phyloP scores from a whole-genome alignment of 176 grass and related monocot genomes.

The Leersia perrieri region DNA sequence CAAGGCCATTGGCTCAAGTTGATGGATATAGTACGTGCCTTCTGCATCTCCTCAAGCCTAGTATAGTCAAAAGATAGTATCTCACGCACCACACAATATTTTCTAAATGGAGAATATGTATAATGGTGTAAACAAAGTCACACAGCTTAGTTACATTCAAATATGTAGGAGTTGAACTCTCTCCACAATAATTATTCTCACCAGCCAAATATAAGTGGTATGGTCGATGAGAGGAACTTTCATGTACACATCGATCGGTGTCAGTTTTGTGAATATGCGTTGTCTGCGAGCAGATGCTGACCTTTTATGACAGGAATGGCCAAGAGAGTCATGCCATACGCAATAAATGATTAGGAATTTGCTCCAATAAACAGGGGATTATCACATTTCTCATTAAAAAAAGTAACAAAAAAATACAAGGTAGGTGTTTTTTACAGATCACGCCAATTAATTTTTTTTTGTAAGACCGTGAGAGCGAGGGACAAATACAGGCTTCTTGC shows the following conservation, averaged over 20 bases:
- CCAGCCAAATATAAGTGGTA: slow-evolving; percentile 20
- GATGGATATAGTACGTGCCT: no score
- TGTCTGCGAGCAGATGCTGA: slow-evolving; percentile 5
- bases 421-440: no score
- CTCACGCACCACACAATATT: no score
- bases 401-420: background rate
- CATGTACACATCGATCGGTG: background rate
- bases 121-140: background rate
- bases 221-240: background rate
- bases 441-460: background rate
- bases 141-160: background rate
- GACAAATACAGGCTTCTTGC: background rate
- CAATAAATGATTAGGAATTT: background rate
- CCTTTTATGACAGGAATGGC: slow-evolving; percentile 13
- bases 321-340: background rate
- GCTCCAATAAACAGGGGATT: background rate
- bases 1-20: no score
- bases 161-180: background rate
- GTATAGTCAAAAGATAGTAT: no score
- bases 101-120: no score
- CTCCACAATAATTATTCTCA: background rate
- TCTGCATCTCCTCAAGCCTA: no score
- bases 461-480: background rate
- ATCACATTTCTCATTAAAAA: background rate
- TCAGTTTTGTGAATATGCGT: background rate